Evolutionary conservation across 108 stramenopile genomes (phyloP).

Genomic region (Parietichytrium sp.): DNA sequence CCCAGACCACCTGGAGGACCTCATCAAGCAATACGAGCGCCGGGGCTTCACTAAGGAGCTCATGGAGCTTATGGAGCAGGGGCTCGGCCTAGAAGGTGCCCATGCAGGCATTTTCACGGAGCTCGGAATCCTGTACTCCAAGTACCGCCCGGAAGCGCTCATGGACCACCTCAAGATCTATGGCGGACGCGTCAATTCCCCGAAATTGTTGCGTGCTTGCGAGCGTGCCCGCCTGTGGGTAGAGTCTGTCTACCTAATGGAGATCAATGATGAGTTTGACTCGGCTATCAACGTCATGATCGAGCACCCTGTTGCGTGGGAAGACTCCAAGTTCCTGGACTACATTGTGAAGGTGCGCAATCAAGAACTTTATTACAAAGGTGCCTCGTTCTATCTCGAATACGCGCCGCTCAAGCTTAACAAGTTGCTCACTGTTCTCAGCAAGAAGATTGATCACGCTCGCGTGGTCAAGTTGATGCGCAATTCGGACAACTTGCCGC

Average conservation of each 20-base stretch:
- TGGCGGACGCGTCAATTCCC: slow-evolving; percentile 91
- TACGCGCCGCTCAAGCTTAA: slow-evolving; percentile 84
- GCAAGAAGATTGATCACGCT: slow-evolving; percentile 89
- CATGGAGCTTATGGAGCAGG: slow-evolving; percentile 95
- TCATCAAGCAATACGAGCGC: slow-evolving; percentile 93
- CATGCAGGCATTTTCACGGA: slow-evolving; percentile 99
- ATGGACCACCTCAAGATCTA: slow-evolving; percentile 99
- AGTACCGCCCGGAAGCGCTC: slow-evolving; percentile 94
- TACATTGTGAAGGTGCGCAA: slow-evolving; percentile 93
- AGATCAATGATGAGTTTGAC: slow-evolving; percentile 94
- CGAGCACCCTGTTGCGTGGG: slow-evolving; percentile 85
- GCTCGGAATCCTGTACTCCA: slow-evolving; percentile 97
- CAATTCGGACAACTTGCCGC: slow-evolving; percentile 86
- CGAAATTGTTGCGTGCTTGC: slow-evolving; percentile 95
- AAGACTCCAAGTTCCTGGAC: slow-evolving; percentile 94
- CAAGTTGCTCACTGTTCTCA: slow-evolving; percentile 86
- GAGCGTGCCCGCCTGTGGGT: slow-evolving; percentile 92
- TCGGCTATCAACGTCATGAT: slow-evolving; percentile 95
- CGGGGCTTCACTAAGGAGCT: slow-evolving; percentile 91
- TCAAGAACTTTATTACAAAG: slow-evolving; percentile 93
- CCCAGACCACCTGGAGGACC: slow-evolving; percentile 98
- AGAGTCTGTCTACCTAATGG: slow-evolving; percentile 94
- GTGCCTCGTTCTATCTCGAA: slow-evolving; percentile 83
- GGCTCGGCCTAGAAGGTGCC: slow-evolving; percentile 92
- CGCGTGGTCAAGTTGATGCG: slow-evolving; percentile 93